Evolutionary conservation across 2,329 filamentous ascomycete species (phyloP).

Genomic region (Orbilia blumenaviensis): DNA sequence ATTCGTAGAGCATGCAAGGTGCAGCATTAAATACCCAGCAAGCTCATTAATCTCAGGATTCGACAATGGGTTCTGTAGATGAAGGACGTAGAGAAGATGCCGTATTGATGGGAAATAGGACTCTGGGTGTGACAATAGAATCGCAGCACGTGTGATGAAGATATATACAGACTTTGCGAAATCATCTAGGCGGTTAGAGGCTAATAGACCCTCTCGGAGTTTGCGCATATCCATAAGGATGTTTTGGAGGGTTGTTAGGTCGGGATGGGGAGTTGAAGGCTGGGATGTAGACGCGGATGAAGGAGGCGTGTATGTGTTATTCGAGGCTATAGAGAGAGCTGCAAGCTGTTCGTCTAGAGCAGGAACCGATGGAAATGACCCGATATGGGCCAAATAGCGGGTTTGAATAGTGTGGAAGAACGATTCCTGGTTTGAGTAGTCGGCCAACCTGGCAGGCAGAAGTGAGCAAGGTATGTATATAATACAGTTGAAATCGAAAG

Average conservation of each 20-base stretch:
- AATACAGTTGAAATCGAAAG: background rate
- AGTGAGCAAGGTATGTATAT: background rate
- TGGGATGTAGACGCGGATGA: constrained; percentile 21
- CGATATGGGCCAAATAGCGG: constrained; percentile 47
- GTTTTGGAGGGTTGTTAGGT: constrained; percentile 35
- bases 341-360: constrained; percentile 51
- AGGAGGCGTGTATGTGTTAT: constrained; percentile 37
- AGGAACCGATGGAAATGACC: constrained; percentile 50
- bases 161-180: constrained; percentile 92
- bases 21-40: constrained; percentile 80
- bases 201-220: constrained; percentile 86
- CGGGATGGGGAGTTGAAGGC: constrained; percentile 16
- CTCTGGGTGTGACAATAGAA: constrained; percentile 82
- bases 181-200: constrained; percentile 75
- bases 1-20: constrained; percentile 83
- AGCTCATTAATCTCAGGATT: constrained; percentile 80
- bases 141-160: constrained; percentile 85
- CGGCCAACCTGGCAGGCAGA: constrained; percentile 23
- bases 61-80: constrained; percentile 73
- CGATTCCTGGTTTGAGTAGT: constrained; percentile 43
- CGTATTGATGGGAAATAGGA: constrained; percentile 89
- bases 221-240: constrained; percentile 88
- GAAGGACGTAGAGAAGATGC: constrained; percentile 77
- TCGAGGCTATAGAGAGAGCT: constrained; percentile 49
- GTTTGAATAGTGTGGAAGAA: constrained; percentile 52